A percentile compares a stretch with the other conserved stretches of the same genome.
Evolutionary conservation across 306 rosid genomes (phyloP).

Genomic region (Castanopsis chinensis): DNA sequence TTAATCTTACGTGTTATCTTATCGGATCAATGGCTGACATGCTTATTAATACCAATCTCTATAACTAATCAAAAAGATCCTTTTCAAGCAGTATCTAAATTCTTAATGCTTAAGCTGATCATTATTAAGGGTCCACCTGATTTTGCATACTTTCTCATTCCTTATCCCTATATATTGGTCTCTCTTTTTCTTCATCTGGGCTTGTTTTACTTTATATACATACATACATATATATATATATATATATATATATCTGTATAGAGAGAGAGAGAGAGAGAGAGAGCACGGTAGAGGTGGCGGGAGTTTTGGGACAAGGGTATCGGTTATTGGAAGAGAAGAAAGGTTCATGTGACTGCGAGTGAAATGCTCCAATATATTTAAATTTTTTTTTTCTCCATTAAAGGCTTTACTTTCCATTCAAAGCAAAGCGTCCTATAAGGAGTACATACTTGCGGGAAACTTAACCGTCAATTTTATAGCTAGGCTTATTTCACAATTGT

Average conservation of each 20-base stretch:
- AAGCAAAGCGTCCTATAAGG: slow-evolving; percentile 49
- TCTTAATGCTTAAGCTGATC: background rate
- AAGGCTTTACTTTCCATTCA: slow-evolving; percentile 36
- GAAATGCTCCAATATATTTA: background rate
- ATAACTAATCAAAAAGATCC: background rate
- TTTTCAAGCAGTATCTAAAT: background rate
- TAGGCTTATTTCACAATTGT: slow-evolving; percentile 15
- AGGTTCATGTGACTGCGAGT: slow-evolving; percentile 22
- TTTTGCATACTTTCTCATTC: background rate
- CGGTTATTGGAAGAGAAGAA: slow-evolving; percentile 44
- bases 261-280: slow-evolving; percentile 9
- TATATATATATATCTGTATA: background rate
- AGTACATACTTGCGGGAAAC: slow-evolving; percentile 49
- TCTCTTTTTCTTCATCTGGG: no score
- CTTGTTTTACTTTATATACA: no score
- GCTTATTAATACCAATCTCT: background rate
- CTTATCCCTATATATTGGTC: no score
- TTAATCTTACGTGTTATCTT: background rate
- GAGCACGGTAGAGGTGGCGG: slow-evolving; percentile 33
- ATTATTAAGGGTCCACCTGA: background rate
- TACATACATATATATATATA: no score
- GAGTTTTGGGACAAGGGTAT: slow-evolving; percentile 29
- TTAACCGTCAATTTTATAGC: slow-evolving; percentile 36
- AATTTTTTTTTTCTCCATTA: background rate
- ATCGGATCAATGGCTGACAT: background rate